Evolutionary conservation across 2,329 filamentous ascomycete species (phyloP).

Genomic region (Sclerotiophoma versabilis): DNA sequence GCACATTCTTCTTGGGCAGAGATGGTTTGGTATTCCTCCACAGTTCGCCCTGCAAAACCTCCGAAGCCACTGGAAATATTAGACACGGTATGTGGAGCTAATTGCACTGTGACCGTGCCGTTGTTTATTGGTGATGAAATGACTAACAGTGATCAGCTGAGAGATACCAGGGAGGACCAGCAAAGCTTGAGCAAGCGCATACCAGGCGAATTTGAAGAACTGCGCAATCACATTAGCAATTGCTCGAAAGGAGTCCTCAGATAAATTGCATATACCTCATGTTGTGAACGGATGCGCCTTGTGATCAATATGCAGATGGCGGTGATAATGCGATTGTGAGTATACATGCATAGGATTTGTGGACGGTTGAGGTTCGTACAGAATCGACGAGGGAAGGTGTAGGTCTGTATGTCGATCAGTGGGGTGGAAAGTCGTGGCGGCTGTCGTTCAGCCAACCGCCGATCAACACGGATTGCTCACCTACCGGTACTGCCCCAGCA

Average conservation of each 20-base stretch:
- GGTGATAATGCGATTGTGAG: too few relatives aligned
- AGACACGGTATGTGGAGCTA: background rate
- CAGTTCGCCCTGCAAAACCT: too few relatives aligned
- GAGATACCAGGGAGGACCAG: background rate
- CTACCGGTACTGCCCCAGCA: too few relatives aligned
- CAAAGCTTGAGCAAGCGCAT: background rate
- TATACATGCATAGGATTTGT: too few relatives aligned
- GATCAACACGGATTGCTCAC: too few relatives aligned
- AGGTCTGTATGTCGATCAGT: too few relatives aligned
- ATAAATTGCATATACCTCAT: background rate
- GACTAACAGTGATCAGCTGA: background rate
- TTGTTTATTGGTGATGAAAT: background rate
- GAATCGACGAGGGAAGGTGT: too few relatives aligned
- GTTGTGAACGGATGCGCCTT: background rate
- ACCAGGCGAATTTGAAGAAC: background rate
- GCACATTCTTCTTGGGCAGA: constrained; percentile 1
- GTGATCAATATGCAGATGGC: too few relatives aligned
- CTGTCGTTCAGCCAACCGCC: too few relatives aligned
- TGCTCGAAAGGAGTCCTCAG: background rate
- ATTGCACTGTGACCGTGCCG: background rate
- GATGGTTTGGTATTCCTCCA: constrained; percentile 2
- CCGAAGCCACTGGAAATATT: too few relatives aligned
- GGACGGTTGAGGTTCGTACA: too few relatives aligned
- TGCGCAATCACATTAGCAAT: background rate
- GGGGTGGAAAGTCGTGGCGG: too few relatives aligned